Evolutionary conservation across 73 alveolate genomes (phyloP), one percentile per base, ranked within the genome.

Genomic region (Chromera velia): DNA sequence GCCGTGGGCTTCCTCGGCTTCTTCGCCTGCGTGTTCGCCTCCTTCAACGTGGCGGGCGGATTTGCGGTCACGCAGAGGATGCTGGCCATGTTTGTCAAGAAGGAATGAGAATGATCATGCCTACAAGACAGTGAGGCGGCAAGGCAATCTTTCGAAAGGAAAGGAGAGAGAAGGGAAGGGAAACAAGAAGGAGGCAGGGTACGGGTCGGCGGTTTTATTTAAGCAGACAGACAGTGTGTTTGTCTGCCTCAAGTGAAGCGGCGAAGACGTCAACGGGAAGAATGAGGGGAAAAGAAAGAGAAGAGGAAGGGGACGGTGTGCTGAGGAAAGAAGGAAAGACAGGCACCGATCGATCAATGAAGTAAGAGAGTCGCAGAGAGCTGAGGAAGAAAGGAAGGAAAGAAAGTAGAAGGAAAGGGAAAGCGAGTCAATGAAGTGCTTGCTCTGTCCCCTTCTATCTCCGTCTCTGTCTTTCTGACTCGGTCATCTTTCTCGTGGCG

Each of bases 41-140:
- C 80, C 85, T 75, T 85, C 32, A 85, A 85, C 81, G 72, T 85
- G 48, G 83, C 77, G 49, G 91, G 91, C 32, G 91, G 91, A 55
- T 85, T 85, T 46, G 85, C 82, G 46, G 91, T 85, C 49, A 79
- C 91, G 26, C 70, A 55, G 70, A 24, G 70, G 32, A 55, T 55
- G 70, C 30, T 55, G 28, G 7, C 27, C 32, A 55, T 55, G 70
- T 55, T 55, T n/a, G n/a, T n/a, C n/a, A n/a, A n/a, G n/a, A n/a
- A n/a, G n/a, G n/a, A n/a, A n/a, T n/a, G n/a, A n/a, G n/a, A n/a
- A n/a, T n/a, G n/a, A n/a, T n/a, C n/a, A n/a, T n/a, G n/a, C n/a
- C n/a, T n/a, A n/a, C n/a, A n/a, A n/a, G n/a, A n/a, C n/a, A n/a
- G n/a, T n/a, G n/a, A n/a, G n/a, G n/a, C n/a, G n/a, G n/a, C 55